Base-by-base conservation (phyloP, 2,329 filamentous ascomycete species). In the Epichloe festucae region DNA sequence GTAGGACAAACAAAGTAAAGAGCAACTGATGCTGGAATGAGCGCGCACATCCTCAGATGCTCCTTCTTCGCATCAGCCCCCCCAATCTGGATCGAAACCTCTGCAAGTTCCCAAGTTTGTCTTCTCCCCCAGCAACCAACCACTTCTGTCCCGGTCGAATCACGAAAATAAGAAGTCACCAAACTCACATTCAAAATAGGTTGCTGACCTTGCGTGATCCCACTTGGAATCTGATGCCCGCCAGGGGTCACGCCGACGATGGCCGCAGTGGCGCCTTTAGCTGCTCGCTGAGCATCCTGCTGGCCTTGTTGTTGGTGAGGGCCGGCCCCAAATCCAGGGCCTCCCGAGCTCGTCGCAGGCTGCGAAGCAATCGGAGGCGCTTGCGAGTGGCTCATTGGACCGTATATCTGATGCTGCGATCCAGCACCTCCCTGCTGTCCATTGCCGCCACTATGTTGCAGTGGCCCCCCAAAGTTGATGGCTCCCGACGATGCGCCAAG, bases 241-340 rank as follows among this genome's bases (percentile, higher is more conserved):
- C 60, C 65, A 15, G 68, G 62, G 21, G 63, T 65, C 31, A 76
- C 62, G 69, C 75, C 65, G 74, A 73, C 71, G 49, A 73, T 74
- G 35, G 76, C 77, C 59, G 68, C 59, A 42, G 52, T 56, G n/a
- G 59, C 57, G 45, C 62, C 63, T 52, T 65, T 67, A 5, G 72
- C 54, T 66, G 75, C 69, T 56, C 79, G 79, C n/a, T 76, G 73
- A 49, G 75, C 71, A 46, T 83, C 81, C 63, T 88, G 87, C 34
- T 59, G 56, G 19, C 56, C 53, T 54, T 72, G 72, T 46, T 53
- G 56, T 42, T 55, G 53, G 53, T 73, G 78, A 46, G 86, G 81
- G 3, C 83, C 81, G 3, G 83, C 81, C 23, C 83, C 84, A 59
- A 90, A 94, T 39, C 86, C 74, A 49, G 78, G 77, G 4, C 73